These are phyloP conservation scores for Cladophialophora yegresii DNA, from an alignment of 2,329 filamentous ascomycete species.

Conservation along the genomic window DNA sequence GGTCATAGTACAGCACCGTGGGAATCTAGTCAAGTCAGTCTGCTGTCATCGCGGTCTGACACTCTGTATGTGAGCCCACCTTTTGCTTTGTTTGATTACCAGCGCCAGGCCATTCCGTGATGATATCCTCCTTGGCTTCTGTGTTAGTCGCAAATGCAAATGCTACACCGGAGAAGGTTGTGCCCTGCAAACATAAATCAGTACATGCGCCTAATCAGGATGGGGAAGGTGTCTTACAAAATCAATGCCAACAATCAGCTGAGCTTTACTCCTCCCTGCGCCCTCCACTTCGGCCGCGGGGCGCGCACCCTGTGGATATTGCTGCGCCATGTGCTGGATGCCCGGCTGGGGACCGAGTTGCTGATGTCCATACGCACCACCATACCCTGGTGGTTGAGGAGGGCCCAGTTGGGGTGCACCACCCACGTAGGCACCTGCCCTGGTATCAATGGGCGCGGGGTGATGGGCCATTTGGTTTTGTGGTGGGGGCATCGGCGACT, in stretches of 20 bases:
- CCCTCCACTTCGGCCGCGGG: conserved; percentile 74
- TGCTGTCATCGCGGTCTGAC: neutral
- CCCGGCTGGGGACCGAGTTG: conserved; percentile 33
- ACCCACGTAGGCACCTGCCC: conserved; percentile 52
- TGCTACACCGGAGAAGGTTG: conserved; percentile 95
- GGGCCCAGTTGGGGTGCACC: conserved; percentile 45
- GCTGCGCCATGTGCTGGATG: conserved; percentile 38
- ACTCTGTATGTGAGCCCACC: conserved; percentile 53
- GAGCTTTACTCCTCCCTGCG: conserved; percentile 85
- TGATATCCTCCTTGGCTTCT: conserved; percentile 97
- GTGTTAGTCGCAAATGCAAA: conserved; percentile 94
- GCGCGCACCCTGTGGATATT: conserved; percentile 38
- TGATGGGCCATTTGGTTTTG: conserved; percentile 48
- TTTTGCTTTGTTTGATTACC: conserved; percentile 99
- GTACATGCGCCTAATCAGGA: neutral
- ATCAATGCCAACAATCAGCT: conserved; percentile 97
- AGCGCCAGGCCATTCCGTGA: conserved; percentile 97
- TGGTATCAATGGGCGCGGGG: conserved; percentile 58
- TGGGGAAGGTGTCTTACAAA: conserved; percentile 67
- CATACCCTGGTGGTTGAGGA: conserved; percentile 49
- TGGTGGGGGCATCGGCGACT: conserved; percentile 54
- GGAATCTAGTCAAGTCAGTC: conserved; percentile 67
- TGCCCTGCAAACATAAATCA: conserved; percentile 62
- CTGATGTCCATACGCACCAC: conserved; percentile 39
- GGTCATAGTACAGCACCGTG: conserved; percentile 98